Conservation (phyloP, 2,329 filamentous ascomycete genomes). For the Aspergillus thermomutatus region DNA sequence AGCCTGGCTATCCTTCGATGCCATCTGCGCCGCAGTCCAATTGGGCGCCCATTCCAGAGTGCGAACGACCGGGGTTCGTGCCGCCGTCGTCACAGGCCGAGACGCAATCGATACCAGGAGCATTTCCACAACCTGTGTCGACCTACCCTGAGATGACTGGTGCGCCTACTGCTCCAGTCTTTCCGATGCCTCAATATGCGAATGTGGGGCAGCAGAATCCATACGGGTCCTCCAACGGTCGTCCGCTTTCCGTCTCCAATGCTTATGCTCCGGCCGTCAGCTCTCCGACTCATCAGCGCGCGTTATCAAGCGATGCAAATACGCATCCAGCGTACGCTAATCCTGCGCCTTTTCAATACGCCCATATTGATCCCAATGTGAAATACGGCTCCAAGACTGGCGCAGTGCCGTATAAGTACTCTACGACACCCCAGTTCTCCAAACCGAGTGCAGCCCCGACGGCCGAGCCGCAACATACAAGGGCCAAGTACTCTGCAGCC, state of each 20-base stretch:
- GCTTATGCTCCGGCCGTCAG: slow-evolving; percentile 10
- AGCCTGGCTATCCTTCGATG: slow-evolving; percentile 15
- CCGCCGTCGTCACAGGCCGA: slow-evolving; percentile 33
- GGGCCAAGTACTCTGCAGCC: slow-evolving; percentile 12
- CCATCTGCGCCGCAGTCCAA: slow-evolving; percentile 21
- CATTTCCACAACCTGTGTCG: slow-evolving; percentile 26
- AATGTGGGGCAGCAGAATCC: slow-evolving; percentile 19
- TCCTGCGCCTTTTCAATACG: slow-evolving; percentile 36
- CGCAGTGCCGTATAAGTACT: slow-evolving; percentile 22
- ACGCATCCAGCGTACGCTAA: slow-evolving; percentile 27
- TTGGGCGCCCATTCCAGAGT: slow-evolving; percentile 40
- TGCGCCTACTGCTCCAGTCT: slow-evolving; percentile 16
- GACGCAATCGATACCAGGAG: slow-evolving; percentile 26
- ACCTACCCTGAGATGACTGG: slow-evolving; percentile 18
- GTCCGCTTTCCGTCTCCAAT: slow-evolving; percentile 10
- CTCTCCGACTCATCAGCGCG: slow-evolving; percentile 29
- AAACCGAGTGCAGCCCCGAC: slow-evolving; percentile 10
- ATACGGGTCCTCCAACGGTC: slow-evolving; percentile 18
- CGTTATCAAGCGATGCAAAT: slow-evolving; percentile 24
- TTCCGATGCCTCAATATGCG: slow-evolving; percentile 32
- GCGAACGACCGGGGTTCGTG: slow-evolving; percentile 41
- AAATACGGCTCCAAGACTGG: slow-evolving; percentile 35
- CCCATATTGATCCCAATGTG: slow-evolving; percentile 37
- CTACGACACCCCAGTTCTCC: slow-evolving; percentile 24
- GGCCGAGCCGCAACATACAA: slow-evolving; percentile 7